A percentile compares a stretch with the other conserved stretches of the same genome.
Conservation (phyloP, 2,329 filamentous ascomycete genomes). For the Fusarium oxysporum region DNA sequence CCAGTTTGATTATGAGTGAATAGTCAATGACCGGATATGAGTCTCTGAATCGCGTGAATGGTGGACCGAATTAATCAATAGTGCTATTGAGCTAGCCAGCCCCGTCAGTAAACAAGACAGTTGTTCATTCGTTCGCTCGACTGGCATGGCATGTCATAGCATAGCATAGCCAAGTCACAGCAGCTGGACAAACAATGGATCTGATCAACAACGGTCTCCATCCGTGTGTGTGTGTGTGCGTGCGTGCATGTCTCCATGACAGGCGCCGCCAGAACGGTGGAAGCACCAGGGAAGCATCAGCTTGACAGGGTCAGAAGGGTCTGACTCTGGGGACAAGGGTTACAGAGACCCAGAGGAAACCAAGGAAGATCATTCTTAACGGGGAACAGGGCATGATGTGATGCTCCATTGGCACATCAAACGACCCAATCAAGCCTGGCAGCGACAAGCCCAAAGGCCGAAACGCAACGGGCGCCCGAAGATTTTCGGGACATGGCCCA, state of each 20-base stretch:
- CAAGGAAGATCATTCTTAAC: constrained; percentile 27
- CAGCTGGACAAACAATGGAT: constrained; percentile 25
- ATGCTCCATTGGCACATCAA: constrained; percentile 8
- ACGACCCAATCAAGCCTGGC: constrained; percentile 9
- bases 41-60: constrained; percentile 26
- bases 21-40: background rate
- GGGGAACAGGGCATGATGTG: constrained; percentile 22
- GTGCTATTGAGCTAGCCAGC: background rate
- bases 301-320: constrained; percentile 28
- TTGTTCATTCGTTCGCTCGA: background rate
- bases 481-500: constrained; percentile 39
- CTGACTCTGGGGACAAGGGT: background rate
- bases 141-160: background rate
- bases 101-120: background rate
- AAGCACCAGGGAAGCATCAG: constrained; percentile 37
- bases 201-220: constrained; percentile 34
- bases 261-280: constrained; percentile 39
- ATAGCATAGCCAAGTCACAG: background rate
- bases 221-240: background rate
- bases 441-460: constrained; percentile 18
- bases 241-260: constrained; percentile 20
- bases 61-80: background rate
- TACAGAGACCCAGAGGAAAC: constrained; percentile 9
- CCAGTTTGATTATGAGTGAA: background rate
- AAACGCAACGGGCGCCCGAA: constrained; percentile 44